Evolutionary conservation across 345 rosid genomes (phyloP).

Genomic region (Eucalyptus sp.): DNA sequence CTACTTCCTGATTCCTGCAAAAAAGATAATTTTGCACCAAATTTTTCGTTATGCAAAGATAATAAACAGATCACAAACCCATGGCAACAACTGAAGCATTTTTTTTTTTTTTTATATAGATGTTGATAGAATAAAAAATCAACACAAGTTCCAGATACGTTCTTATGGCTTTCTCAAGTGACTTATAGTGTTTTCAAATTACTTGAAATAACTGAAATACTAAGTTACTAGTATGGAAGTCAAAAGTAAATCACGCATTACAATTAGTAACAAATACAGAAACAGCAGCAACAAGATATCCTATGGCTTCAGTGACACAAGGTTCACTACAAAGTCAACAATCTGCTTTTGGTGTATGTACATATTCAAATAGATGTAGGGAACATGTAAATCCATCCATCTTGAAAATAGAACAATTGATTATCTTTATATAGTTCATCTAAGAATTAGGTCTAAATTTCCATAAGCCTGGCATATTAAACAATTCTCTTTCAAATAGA

Average conservation of each 20-base stretch:
- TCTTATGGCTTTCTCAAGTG: neutral
- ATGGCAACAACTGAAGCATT: neutral
- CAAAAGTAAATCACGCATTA: neutral
- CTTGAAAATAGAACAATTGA: neutral
- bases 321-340: neutral
- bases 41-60: neutral
- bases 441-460: neutral
- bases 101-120: neutral
- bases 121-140: neutral
- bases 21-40: neutral
- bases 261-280: neutral
- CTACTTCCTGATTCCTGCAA: neutral
- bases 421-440: neutral
- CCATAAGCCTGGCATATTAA: neutral
- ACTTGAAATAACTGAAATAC: neutral
- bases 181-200: neutral
- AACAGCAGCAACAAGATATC: neutral
- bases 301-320: neutral
- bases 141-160: neutral
- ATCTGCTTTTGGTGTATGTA: neutral
- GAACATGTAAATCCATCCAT: rapidly evolving
- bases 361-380: neutral
- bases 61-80: neutral
- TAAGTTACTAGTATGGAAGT: neutral
- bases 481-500: neutral